Base-by-base conservation (phyloP, 148 eudicot genomes). In the Dysphania ambrosioides region DNA sequence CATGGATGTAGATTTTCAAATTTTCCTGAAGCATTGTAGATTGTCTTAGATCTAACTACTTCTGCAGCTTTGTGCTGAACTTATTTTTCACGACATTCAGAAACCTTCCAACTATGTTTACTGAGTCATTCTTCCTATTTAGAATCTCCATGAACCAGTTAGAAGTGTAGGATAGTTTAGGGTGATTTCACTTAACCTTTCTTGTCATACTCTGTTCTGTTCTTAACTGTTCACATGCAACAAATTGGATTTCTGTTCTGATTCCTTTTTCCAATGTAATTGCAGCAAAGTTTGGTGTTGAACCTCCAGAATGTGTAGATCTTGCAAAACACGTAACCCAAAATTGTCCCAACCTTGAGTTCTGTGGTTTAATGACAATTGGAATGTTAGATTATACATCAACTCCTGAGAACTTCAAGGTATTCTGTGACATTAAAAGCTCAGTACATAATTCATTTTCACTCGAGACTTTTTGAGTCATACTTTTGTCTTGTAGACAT, bases 341-440 rank as follows among this genome's bases (percentile, higher is more conserved):
- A 42, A 83, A 85, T 81, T 95, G 99, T 79, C 91, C 94, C 67
- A 92, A 95, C 82, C 97, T 95, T 78, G 87, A 88, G 75, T 95
- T 95, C 72, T 79, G 86, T 85, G 99, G 99, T 55, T 86, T 95
- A 66, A 95, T 95, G 99, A 95, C 99, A 13, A 95, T 95, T 73
- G 99, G 99, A 79, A 95, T 90, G 93, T 88, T 87, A 58, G 99
- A 95, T 76, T 95, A 95, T 75, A 83, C 99, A 57, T 95, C 99
- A 71, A 95, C 99, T 71, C 99, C 99, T 0, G 96, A 90, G 78
- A 95, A 95, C 73, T 95, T 95, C 81, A 95, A 89, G 99, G 99
- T 80, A 80, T 81, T 75, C 30, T 71, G n/a, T 57, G 35, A 72
- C 11, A 26, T 76, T 24, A 32, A 21, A 24, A 30, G 38, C 75